Percentiles rank a stretch among this genome's conserved stretches.
Evolutionary conservation across 805 yeast genomes (phyloP).

Genomic region (Yarrowia keelungensis): DNA sequence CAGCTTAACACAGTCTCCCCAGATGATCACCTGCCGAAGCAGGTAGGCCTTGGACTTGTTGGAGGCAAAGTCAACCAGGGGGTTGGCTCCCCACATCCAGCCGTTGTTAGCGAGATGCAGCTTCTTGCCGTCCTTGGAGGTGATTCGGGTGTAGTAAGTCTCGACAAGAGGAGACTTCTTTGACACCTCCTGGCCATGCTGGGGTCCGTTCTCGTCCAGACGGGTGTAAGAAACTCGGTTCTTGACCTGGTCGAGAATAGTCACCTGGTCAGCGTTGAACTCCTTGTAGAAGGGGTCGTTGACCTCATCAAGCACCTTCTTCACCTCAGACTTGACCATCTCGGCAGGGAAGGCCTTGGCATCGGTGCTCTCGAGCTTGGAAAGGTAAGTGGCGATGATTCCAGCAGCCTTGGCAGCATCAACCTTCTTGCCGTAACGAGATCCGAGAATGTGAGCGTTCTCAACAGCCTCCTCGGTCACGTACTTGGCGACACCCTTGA

Average conservation of each 20-base stretch:
- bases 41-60: constrained; percentile 77
- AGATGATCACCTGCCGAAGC: constrained; percentile 89
- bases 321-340: constrained; percentile 54
- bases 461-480: constrained; percentile 55
- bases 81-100: constrained; percentile 98
- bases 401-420: constrained; percentile 60
- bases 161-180: constrained; percentile 71
- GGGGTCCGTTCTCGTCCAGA: constrained; percentile 82
- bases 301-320: constrained; percentile 71
- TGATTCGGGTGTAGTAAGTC: constrained; percentile 83
- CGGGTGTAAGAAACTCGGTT: constrained; percentile 80
- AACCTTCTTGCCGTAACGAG: constrained; percentile 64
- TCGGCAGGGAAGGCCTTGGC: constrained; percentile 41
- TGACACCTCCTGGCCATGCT: constrained; percentile 64
- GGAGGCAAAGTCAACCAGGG: constrained; percentile 92
- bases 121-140: constrained; percentile 62
- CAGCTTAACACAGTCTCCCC: constrained; percentile 97
- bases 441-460: constrained; percentile 53
- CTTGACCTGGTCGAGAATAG: constrained; percentile 70
- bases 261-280: constrained; percentile 75
- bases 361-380: constrained; percentile 47
- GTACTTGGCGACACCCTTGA: constrained; percentile 55
- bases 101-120: constrained; percentile 85
- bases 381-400: constrained; percentile 52
- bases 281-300: constrained; percentile 73